Percentiles rank a stretch among this genome's conserved stretches.
phyloP scores from a whole-genome alignment of 208 protist species.

The Crithidia thermophila region DNA sequence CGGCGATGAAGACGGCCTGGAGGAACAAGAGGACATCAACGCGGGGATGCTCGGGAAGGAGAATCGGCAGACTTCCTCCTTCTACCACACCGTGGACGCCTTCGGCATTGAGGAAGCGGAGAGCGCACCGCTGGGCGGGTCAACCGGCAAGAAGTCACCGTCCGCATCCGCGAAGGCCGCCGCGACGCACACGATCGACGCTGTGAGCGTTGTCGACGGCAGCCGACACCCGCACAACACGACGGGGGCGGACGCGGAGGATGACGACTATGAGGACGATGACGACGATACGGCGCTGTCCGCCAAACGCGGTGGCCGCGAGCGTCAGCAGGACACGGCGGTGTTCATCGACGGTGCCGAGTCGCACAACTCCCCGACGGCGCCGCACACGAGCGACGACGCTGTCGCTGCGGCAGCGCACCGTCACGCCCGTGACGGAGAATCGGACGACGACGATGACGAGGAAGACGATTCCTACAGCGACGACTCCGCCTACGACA shows the following conservation, averaged over 20 bases:
- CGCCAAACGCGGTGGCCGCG: neutral
- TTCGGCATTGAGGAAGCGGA: conserved; percentile 31
- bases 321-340: conserved; percentile 12
- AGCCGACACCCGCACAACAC: neutral
- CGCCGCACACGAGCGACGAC: too few species aligned
- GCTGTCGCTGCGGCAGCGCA: too few species aligned
- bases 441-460: neutral
- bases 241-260: neutral
- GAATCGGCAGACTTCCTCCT: conserved; percentile 29
- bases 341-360: neutral
- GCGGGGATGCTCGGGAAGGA: neutral
- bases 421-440: neutral
- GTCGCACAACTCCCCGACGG: neutral
- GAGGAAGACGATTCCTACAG: neutral
- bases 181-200: too few species aligned
- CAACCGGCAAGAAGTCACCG: neutral
- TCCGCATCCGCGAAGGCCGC: neutral
- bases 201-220: neutral
- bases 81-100: conserved; percentile 34
- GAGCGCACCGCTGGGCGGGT: neutral
- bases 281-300: conserved; percentile 12
- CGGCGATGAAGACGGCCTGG: neutral
- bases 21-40: neutral
- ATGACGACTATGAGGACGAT: conserved; percentile 8
- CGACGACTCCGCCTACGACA: too few species aligned